Conservation (phyloP, 2,329 filamentous ascomycete species). For the Neopestalotiopsis sp. region DNA sequence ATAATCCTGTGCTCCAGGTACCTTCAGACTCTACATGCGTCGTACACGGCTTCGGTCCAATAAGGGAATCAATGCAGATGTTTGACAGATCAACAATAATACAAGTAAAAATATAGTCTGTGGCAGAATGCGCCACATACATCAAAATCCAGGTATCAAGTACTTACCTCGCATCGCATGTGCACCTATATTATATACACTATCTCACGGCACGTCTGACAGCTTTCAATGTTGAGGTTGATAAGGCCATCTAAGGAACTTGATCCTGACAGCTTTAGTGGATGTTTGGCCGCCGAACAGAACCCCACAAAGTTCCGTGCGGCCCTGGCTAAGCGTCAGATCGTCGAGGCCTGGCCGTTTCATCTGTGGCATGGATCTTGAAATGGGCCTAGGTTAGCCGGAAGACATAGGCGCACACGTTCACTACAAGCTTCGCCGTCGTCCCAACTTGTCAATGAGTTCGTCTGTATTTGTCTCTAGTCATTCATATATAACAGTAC, state of each 20-base stretch:
- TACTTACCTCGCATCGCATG: not conserved
- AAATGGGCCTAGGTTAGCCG: not conserved
- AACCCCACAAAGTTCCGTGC: not conserved
- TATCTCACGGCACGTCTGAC: not conserved
- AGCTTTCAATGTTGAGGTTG: not conserved
- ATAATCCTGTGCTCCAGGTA: not conserved
- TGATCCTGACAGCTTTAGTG: conserved; percentile 15
- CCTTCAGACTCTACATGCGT: too few relatives aligned
- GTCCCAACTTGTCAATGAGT: not conserved
- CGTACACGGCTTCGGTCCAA: too few relatives aligned
- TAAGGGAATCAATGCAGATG: too few relatives aligned
- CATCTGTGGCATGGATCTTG: conserved; percentile 6
- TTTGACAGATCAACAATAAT: too few relatives aligned
- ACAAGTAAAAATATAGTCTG: too few relatives aligned
- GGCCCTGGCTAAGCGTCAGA: not conserved
- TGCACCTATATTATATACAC: not conserved
- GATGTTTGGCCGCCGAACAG: conserved; percentile 6
- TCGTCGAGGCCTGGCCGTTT: conserved; percentile 10
- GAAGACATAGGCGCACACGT: too few relatives aligned
- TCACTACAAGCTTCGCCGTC: too few relatives aligned
- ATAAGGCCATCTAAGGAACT: not conserved
- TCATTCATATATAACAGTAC: too few relatives aligned
- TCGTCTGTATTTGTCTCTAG: too few relatives aligned
- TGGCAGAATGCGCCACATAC: too few relatives aligned
- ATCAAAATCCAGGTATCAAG: too few relatives aligned